Base-by-base conservation (phyloP, 2,329 filamentous ascomycete genomes). In the Colletotrichum gloeosporioides region DNA sequence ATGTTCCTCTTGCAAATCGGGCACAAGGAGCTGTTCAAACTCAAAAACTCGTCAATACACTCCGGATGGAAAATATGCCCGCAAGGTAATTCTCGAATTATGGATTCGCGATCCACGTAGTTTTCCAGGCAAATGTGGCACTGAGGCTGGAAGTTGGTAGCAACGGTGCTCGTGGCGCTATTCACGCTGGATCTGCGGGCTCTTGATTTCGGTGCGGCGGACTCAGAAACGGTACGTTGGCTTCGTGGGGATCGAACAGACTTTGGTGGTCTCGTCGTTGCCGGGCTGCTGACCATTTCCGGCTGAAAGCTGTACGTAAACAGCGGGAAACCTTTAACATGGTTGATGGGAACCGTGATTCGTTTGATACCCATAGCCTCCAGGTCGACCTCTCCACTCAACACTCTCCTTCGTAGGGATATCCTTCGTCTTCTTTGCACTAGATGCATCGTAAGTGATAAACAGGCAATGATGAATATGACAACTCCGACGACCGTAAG, bases 61-160 rank as follows among this genome's bases (percentile, higher is more conserved):
- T 95, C 93, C 0, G 95, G 94, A 79, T 99, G 96, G 84, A 96
- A 99, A 73, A 99, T 96, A 83, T 99, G 97, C 1, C 94, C 93
- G 80, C 97, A 99, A 0, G 95, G 92, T 4, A 99, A 88, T 84
- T 98, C 95, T 71, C 96, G 94, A 71, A 99, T 96, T 25, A 92
- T 90, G 0, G 95, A 94, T 22, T 89, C 86, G 49, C 91, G 90
- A 18, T 92, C 90, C 32, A 94, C 89, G 81, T 95, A 99, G 75
- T 95, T 92, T 71, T 95, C 94, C 1, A 98, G 89, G 82, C 97
- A 99, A 69, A 99, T 98, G n/a, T 95, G 92, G 82, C 97, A 99
- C 4, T 91, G 93, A 0, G 95, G 93, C 82, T 99, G 97, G 25
- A 93, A 92, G 79, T 95, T 89, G 18, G 90, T 90, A 8, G 87